phyloP scores from a whole-genome alignment of 2,329 filamentous ascomycete genomes.

The Colletotrichum eremochloae region DNA sequence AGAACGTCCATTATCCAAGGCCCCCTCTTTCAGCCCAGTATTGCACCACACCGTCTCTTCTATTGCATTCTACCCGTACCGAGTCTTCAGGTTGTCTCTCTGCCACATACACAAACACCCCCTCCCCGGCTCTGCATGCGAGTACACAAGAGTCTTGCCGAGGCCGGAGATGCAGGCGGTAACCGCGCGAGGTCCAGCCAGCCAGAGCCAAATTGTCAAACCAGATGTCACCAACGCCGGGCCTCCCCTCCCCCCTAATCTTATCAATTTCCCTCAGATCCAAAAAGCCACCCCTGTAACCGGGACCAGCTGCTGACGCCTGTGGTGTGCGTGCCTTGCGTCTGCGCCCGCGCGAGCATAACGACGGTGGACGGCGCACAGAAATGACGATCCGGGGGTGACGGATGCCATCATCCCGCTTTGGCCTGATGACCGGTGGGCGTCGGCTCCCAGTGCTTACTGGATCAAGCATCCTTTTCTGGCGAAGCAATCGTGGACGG shows the following conservation, averaged over 20 bases:
- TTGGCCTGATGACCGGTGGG: conserved; percentile 38
- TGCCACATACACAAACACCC: background rate
- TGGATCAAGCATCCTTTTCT: conserved; percentile 20
- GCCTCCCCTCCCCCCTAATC: conserved; percentile 1
- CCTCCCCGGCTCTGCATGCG: conserved; percentile 36
- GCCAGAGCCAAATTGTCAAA: conserved; percentile 19
- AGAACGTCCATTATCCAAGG: conserved; percentile 36
- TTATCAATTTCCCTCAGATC: conserved; percentile 26
- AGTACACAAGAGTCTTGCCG: conserved; percentile 31
- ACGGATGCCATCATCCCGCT: conserved; percentile 40
- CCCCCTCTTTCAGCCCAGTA: conserved; percentile 30
- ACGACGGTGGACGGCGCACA: conserved; percentile 19
- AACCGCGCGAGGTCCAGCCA: conserved; percentile 35
- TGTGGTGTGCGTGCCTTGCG: conserved; percentile 26
- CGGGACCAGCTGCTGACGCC: conserved; percentile 38
- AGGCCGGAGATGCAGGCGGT: conserved; percentile 40
- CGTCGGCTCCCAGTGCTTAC: conserved; percentile 11
- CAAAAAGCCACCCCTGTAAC: conserved; percentile 24
- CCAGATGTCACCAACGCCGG: conserved; percentile 14
- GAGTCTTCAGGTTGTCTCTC: conserved; percentile 30
- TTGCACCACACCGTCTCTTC: conserved; percentile 12
- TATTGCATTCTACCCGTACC: conserved; percentile 32
- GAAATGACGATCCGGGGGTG: conserved; percentile 30
- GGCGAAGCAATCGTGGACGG: conserved; percentile 18
- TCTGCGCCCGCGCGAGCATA: conserved; percentile 25